Percentiles rank a stretch among this genome's conserved stretches.
Evolutionary conservation across 148 eudicot species (phyloP).

Genomic region (Arbutus unedo): DNA sequence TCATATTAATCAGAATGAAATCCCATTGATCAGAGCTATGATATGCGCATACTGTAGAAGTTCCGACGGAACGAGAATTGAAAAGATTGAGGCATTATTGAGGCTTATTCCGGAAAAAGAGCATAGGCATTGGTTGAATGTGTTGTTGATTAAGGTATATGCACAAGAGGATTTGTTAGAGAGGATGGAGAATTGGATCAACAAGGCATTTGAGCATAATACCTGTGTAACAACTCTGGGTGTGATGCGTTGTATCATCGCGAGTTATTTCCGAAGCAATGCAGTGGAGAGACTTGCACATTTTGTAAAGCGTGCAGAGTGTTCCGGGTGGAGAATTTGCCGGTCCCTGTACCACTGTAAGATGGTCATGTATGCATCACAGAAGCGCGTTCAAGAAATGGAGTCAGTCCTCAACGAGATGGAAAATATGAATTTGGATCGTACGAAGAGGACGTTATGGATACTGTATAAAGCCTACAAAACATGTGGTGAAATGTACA

Average conservation of each 20-base stretch:
- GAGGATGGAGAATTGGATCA: slow-evolving; percentile 60
- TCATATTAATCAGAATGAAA: slow-evolving; percentile 20
- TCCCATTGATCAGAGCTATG: slow-evolving; percentile 49
- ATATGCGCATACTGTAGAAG: slow-evolving; percentile 68
- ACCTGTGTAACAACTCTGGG: slow-evolving; percentile 32
- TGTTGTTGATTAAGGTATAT: slow-evolving; percentile 59
- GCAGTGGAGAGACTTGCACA: slow-evolving; percentile 64
- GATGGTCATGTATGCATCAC: slow-evolving; percentile 67
- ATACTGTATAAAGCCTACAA: slow-evolving; percentile 53
- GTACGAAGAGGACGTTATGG: slow-evolving; percentile 45
- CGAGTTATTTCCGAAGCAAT: slow-evolving; percentile 49
- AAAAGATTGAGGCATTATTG: slow-evolving; percentile 49
- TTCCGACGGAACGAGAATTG: slow-evolving; percentile 37
- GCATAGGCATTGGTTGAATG: slow-evolving; percentile 67
- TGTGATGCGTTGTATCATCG: slow-evolving; percentile 56
- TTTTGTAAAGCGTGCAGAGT: slow-evolving; percentile 64
- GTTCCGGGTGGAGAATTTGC: slow-evolving; percentile 70
- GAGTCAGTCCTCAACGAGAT: slow-evolving; percentile 74
- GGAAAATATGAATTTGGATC: slow-evolving; percentile 37
- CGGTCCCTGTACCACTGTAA: slow-evolving; percentile 71
- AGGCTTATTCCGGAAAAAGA: slow-evolving; percentile 46
- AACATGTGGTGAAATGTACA: slow-evolving; percentile 37
- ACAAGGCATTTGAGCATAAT: slow-evolving; percentile 54
- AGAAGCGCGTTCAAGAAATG: slow-evolving; percentile 72
- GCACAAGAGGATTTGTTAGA: slow-evolving; percentile 64